A percentile compares a stretch with the other conserved stretches of the same genome.
These are phyloP conservation scores for Solanum hybrid DNA, from an alignment of 305 asterid species.

Conservation along the genomic window DNA sequence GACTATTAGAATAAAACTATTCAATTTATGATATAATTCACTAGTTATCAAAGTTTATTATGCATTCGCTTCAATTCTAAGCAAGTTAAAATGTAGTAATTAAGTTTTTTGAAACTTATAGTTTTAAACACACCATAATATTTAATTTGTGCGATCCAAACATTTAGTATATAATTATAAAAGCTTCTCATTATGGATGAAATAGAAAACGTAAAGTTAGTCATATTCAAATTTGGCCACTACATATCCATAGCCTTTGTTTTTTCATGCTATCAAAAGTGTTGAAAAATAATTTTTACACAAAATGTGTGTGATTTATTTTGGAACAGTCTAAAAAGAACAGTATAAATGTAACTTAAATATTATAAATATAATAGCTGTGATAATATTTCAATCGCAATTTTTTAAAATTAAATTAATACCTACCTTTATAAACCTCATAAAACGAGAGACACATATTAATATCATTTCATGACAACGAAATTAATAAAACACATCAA, in stretches of 20 bases:
- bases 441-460: not conserved
- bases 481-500: not conserved
- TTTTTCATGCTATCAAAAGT: not conserved
- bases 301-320: not conserved
- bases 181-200: not conserved
- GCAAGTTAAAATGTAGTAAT: not conserved
- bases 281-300: not conserved
- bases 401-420: not conserved
- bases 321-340: too few relatives aligned
- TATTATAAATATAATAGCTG: not conserved
- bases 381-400: not conserved
- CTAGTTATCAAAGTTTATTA: not conserved
- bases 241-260: not conserved
- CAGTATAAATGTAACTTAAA: not conserved
- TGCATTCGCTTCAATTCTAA: not conserved
- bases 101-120: too few relatives aligned
- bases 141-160: not conserved
- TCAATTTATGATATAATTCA: too few relatives aligned
- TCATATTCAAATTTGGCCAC: not conserved
- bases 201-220: not conserved
- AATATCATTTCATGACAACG: not conserved
- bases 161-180: too few relatives aligned
- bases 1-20: too few relatives aligned
- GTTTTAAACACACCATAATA: too few relatives aligned
- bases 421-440: not conserved